phyloP scores from a whole-genome alignment of 495 filamentous ascomycete genomes.

The Schizothecium vesticola region DNA sequence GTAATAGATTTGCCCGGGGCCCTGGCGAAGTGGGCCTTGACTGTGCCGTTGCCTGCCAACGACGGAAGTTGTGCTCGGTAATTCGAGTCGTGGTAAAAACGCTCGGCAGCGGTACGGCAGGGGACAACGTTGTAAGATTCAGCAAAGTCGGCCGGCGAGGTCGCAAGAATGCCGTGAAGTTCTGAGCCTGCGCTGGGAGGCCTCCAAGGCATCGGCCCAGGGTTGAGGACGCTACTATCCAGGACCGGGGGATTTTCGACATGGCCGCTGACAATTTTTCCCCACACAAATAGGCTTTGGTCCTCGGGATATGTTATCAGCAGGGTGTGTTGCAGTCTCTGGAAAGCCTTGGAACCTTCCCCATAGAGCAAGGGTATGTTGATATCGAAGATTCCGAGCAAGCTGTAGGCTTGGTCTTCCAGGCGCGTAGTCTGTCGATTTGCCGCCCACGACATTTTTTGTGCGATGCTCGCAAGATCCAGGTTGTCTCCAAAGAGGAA shows the following conservation, averaged over 20 bases:
- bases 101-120: background rate
- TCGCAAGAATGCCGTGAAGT: background rate
- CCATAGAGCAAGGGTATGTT: slow-evolving; percentile 26
- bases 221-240: background rate
- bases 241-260: background rate
- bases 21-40: background rate
- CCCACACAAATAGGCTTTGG: background rate
- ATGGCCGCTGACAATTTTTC: background rate
- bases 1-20: too few relatives aligned
- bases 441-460: slow-evolving; percentile 19
- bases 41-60: background rate
- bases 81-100: background rate
- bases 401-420: slow-evolving; percentile 17
- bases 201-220: background rate
- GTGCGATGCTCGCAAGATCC: background rate
- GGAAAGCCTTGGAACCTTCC: slow-evolving; percentile 14
- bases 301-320: slow-evolving; percentile 1
- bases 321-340: background rate
- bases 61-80: background rate
- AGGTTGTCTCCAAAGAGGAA: background rate
- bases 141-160: background rate
- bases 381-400: slow-evolving; percentile 23
- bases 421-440: slow-evolving; percentile 4
- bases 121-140: background rate
- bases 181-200: background rate